These are phyloP conservation scores for Pharnaceum exiguum DNA, from an alignment of 148 eudicot genomes.

Conservation along the genomic window DNA sequence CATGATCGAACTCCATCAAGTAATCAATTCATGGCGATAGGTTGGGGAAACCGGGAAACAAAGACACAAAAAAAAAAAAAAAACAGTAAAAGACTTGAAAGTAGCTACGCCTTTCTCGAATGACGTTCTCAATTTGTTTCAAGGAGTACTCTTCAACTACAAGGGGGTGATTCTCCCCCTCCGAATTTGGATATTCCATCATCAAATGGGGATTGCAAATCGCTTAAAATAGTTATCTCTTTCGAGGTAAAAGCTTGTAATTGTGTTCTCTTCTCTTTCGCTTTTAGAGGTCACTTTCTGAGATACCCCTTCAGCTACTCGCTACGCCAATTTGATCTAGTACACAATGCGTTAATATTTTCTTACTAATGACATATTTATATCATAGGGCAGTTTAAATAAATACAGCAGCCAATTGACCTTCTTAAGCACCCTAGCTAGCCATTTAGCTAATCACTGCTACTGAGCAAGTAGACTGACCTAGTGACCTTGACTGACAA, in stretches of 20 bases:
- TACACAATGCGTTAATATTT: not conserved
- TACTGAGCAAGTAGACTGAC: not conserved
- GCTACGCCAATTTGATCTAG: not conserved
- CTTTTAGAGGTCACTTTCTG: not conserved
- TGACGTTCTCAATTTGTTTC: not conserved
- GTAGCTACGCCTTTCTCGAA: slow-evolving; percentile 2
- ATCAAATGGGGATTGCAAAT: slow-evolving; percentile 5
- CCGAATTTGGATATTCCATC: slow-evolving; percentile 13
- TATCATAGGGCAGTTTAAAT: not conserved
- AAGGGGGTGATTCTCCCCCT: not conserved
- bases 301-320: not conserved
- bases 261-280: not conserved
- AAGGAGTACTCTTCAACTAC: not conserved
- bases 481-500: not conserved
- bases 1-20: too few species aligned
- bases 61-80: too few species aligned
- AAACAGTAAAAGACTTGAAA: not conserved
- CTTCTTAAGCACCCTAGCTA: not conserved
- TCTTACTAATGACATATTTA: not conserved
- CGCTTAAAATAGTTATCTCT: slow-evolving; percentile 1
- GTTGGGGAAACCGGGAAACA: too few species aligned
- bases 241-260: not conserved
- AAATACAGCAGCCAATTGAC: not conserved
- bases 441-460: not conserved
- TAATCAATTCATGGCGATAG: too few species aligned